Percentiles rank a stretch among this genome's conserved stretches.
Evolutionary conservation across 2,329 filamentous ascomycete species (phyloP).

Genomic region (Amauroascus verrucosus): DNA sequence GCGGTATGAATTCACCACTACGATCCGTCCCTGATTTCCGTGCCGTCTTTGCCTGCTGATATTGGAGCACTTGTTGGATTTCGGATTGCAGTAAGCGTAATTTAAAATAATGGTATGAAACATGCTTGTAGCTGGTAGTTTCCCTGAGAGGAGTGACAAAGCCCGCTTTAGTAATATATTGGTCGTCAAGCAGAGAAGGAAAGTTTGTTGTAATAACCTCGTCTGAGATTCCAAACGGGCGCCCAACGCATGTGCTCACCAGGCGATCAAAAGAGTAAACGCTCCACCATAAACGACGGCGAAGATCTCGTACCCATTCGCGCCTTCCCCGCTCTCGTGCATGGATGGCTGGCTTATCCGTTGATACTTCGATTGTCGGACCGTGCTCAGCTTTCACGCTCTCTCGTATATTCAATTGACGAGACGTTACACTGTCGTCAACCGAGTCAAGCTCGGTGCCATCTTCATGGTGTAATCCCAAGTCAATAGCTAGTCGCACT

Average conservation of each 20-base stretch:
- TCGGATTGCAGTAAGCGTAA: conserved; percentile 84
- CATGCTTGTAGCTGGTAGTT: conserved; percentile 75
- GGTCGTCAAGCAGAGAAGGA: conserved; percentile 77
- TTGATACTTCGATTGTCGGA: conserved; percentile 4
- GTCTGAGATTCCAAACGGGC: conserved; percentile 91
- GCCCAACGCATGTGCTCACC: conserved; percentile 84
- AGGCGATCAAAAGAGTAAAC: conserved; percentile 92
- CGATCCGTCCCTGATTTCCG: conserved; percentile 55
- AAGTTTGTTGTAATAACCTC: conserved; percentile 94
- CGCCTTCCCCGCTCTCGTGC: conserved; percentile 54
- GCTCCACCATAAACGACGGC: conserved; percentile 89
- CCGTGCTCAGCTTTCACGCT: conserved; percentile 7
- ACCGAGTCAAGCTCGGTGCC: conserved; percentile 54
- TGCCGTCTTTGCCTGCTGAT: conserved; percentile 75
- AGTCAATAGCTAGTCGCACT: conserved; percentile 76
- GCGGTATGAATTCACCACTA: conserved; percentile 64
- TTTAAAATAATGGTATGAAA: conserved; percentile 85
- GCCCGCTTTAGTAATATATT: conserved; percentile 71
- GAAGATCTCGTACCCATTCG: conserved; percentile 76
- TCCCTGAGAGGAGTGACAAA: conserved; percentile 55
- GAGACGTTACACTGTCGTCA: conserved; percentile 27
- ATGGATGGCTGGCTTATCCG: conserved; percentile 33
- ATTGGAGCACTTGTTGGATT: conserved; percentile 85
- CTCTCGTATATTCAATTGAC: conserved; percentile 10
- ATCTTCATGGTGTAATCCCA: conserved; percentile 88